Base-by-base conservation (phyloP, 768 basidiomycete genomes). In the Hygrophoropsis aurantiaca region DNA sequence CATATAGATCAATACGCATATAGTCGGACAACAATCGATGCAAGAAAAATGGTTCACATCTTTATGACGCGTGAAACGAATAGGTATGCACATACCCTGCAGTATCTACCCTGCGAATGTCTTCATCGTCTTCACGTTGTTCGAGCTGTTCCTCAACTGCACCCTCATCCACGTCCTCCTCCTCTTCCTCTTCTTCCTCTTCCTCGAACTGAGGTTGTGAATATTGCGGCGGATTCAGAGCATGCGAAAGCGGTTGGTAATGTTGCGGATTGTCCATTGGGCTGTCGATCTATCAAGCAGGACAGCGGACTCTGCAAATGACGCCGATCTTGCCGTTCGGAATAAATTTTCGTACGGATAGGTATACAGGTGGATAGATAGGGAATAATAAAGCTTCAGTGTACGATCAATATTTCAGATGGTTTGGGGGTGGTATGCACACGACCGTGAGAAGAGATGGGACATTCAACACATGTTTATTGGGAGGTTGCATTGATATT, bases 201-300 rank as follows among this genome's bases (percentile, higher is more conserved):
- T 84, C 78, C 49, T 81, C 73, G 62, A 66, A 60, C 63, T 70
- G 52, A 3, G 59, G 62, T 33, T 56, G 67, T 21, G 60, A 4
- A 44, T 46, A 40, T 25, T 23, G 25, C 23, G 68, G 84, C 0
- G 82, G 83, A 62, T 85, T 73, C 32, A 90, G 74, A 35, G 87
- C 87, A 72, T 87, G 84, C 46, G 87, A 90, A 56, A 90, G 75
- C 21, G 87, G 84, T 52, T 87, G 86, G 69, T 90, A 87, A 52
- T 85, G 84, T 62, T 88, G 85, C 46, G 85, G 84, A 63, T 86
- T 86, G 68, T 87, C 74, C 75, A 78, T 75, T 7, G 13, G 7
- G 27, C 27, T 6, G 7, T 7, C 27, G 27, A 30, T 30, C 27
- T 30, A 53, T 60, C 58, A 58, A 62, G 56, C 55, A 51, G 55